Conservation (phyloP, 2,329 filamentous ascomycete species). For the Huntiella decipiens region DNA sequence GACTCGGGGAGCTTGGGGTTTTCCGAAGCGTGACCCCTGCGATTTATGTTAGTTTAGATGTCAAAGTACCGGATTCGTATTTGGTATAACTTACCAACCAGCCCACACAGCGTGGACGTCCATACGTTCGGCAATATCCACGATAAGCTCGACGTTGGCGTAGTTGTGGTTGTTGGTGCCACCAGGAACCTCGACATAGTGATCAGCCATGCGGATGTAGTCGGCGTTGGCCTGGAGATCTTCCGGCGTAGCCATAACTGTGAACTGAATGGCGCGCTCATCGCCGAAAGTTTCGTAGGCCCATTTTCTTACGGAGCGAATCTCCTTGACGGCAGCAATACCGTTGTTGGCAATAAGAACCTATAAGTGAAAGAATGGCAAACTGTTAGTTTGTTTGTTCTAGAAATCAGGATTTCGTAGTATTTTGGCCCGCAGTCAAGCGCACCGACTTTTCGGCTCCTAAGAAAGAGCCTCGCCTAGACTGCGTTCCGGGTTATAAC, state of each 20-base stretch:
- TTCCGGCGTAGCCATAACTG: conserved; percentile 97
- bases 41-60: background rate
- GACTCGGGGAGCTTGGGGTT: conserved; percentile 96
- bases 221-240: conserved; percentile 95
- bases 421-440: too few species aligned
- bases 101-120: conserved; percentile 97
- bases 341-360: conserved; percentile 98
- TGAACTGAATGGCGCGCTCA: conserved; percentile 96
- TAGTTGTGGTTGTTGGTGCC: conserved; percentile 99
- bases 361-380: conserved; percentile 25
- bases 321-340: conserved; percentile 98
- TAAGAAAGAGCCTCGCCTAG: background rate
- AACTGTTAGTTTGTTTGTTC: background rate
- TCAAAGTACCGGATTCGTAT: background rate
- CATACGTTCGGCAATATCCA: conserved; percentile 97
- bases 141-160: conserved; percentile 97
- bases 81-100: conserved; percentile 57
- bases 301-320: conserved; percentile 98
- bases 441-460: background rate
- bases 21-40: conserved; percentile 89
- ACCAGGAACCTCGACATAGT: conserved; percentile 96
- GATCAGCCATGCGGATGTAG: conserved; percentile 98
- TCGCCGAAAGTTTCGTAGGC: conserved; percentile 99
- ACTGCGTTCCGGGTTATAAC: background rate
- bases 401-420: background rate